Evolutionary conservation across 352 stramenopile genomes (phyloP), one percentile per base, ranked within the genome.

Genomic region (Globisporangium okanoganense): DNA sequence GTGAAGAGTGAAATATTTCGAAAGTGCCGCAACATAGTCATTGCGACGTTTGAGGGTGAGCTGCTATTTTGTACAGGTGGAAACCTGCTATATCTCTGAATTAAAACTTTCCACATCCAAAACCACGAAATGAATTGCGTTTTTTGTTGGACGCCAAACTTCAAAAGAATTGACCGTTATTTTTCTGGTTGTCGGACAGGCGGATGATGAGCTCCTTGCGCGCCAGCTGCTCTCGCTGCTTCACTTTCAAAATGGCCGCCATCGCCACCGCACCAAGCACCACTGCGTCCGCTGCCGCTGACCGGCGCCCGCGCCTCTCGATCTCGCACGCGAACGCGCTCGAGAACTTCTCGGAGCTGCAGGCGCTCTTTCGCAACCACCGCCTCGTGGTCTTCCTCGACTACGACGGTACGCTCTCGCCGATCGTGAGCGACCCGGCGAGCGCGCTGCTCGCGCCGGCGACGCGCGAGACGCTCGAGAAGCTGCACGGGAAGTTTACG

Each of bases 321-420:
- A 70, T 94, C 41, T 82, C 78, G 12, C 71, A 84, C 63, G 78
- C 85, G 10, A 94, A 94, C 55, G 85, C 85, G 50, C 67, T 94
- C 49, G 62, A 69, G 41, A 89, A 94, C 65, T 92, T 94, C 41
- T 62, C 70, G 44, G 58, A 72, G 49, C 69, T 94, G 51, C 68
- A 82, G 35, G 33, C 60, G 20, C 77, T 71, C 24, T 86, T 94
- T 47, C 62, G 56, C 22, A 67, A 79, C 61, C 77, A 76, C 27
- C 79, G 80, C 29, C 69, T 96, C 22, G 88, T 94, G 18, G 61
- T 96, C 20, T 95, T 96, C 43, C 72, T 96, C 43, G 88, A 96
- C 73, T 96, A 96, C 33, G 89, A 97, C 33, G 89, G 89, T 22
- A 97, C 89, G 33, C 73, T 97, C 10, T 96, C 87, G 16, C 89